phyloP scores from a whole-genome alignment of 1,284 basidiomycete genomes.

The Entoloma clypeatum region DNA sequence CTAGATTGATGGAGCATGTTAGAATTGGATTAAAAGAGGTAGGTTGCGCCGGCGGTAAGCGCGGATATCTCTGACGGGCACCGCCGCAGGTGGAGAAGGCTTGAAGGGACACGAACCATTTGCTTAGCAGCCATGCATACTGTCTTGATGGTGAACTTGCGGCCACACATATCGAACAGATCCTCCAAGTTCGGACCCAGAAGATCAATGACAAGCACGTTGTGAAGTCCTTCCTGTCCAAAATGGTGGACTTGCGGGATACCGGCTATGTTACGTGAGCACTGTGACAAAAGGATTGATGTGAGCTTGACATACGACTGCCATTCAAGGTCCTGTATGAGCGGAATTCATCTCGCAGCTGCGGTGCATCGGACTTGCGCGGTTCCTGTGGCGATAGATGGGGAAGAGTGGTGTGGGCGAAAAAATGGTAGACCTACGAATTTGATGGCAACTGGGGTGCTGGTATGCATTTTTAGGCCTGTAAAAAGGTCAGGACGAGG shows the following conservation, averaged over 20 bases:
- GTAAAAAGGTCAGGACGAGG: constrained; percentile 7
- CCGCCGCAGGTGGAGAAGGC: constrained; percentile 9
- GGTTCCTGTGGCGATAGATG: constrained; percentile 73
- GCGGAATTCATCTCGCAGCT: constrained; percentile 95
- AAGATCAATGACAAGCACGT: constrained; percentile 95
- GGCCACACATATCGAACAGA: constrained; percentile 97
- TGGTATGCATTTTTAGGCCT: constrained; percentile 89
- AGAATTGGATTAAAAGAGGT: constrained; percentile 1
- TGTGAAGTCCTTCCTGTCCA: constrained; percentile 97
- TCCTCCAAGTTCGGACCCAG: constrained; percentile 96
- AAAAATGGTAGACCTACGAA: constrained; percentile 61
- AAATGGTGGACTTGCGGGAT: constrained; percentile 99
- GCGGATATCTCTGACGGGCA: constrained; percentile 7
- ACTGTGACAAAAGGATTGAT: too few species aligned
- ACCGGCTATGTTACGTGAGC: constrained; percentile 64
- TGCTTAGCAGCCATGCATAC: constrained; percentile 99
- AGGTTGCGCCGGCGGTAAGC: constrained; percentile 12
- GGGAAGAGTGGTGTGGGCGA: constrained; percentile 16
- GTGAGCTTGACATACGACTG: constrained; percentile 83
- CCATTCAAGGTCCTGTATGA: constrained; percentile 95
- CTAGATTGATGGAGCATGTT: constrained; percentile 37
- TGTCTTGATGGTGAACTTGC: constrained; percentile 96
- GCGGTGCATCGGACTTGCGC: constrained; percentile 96
- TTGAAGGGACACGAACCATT: constrained; percentile 63
- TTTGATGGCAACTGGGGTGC: constrained; percentile 95